These are phyloP conservation scores for Colletotrichum sp. DNA, from an alignment of 2,329 filamentous ascomycete genomes.

Conservation along the genomic window DNA sequence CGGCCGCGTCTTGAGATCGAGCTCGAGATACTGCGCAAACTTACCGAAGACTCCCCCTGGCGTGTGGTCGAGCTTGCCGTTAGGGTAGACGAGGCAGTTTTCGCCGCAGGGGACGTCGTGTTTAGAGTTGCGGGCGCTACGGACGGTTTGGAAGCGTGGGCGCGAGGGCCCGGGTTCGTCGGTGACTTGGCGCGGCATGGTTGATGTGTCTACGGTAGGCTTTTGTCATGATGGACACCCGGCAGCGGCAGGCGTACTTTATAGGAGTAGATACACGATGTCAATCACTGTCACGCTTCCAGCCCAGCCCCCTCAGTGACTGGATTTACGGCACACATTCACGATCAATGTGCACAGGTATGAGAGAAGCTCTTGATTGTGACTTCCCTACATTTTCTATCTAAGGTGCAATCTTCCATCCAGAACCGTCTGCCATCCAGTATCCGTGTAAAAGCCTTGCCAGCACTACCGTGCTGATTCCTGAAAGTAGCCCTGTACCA, in stretches of 20 bases:
- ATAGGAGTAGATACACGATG: not conserved
- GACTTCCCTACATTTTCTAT: not conserved
- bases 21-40: not conserved
- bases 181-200: not conserved
- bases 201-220: not conserved
- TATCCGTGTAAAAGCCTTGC: not conserved
- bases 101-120: not conserved
- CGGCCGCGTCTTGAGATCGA: not conserved
- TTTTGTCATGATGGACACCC: not conserved
- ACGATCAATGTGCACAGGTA: not conserved
- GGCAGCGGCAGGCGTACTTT: not conserved
- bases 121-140: not conserved
- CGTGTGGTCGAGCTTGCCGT: not conserved
- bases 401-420: not conserved
- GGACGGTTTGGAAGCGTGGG: not conserved
- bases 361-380: not conserved
- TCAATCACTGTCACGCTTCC: not conserved
- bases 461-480: not conserved
- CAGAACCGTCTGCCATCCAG: not conserved
- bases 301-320: not conserved
- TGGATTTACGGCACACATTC: not conserved
- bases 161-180: not conserved
- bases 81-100: not conserved
- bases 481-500: not conserved
- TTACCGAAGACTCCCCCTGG: not conserved